phyloP scores from a whole-genome alignment of 2,329 filamentous ascomycete species.

The Coniochaeta hoffmannii region DNA sequence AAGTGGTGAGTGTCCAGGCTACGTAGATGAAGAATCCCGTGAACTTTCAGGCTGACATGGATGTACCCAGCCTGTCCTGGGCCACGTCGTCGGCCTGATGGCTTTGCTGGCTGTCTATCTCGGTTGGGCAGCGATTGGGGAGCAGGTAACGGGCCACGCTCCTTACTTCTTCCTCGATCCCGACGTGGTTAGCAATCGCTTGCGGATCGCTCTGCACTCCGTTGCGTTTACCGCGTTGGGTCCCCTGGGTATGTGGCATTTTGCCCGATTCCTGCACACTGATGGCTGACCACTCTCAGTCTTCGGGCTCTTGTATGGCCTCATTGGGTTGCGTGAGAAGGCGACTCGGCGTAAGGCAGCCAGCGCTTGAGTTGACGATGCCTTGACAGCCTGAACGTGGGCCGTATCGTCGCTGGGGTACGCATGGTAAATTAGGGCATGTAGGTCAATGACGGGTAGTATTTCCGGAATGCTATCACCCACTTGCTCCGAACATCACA shows the following conservation, averaged over 20 bases:
- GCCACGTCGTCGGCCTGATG: slow-evolving; percentile 34
- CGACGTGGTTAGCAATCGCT: slow-evolving; percentile 30
- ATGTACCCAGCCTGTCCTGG: slow-evolving; percentile 31
- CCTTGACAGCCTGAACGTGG: too few species aligned
- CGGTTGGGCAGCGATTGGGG: slow-evolving; percentile 40
- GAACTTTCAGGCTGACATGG: slow-evolving; percentile 9
- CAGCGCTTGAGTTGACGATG: slow-evolving; percentile 2
- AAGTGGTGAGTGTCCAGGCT: slow-evolving; percentile 30
- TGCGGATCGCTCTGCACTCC: slow-evolving; percentile 35
- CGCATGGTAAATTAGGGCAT: too few species aligned
- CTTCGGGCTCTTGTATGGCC: slow-evolving; percentile 41
- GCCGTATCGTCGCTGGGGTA: too few species aligned
- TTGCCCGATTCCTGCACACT: neutral
- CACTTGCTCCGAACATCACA: too few species aligned
- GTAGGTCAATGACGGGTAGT: too few species aligned
- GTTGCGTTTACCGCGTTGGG: slow-evolving; percentile 36
- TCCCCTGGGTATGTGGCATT: slow-evolving; percentile 32
- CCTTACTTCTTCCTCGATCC: slow-evolving; percentile 46
- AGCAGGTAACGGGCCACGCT: slow-evolving; percentile 34
- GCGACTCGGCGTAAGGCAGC: slow-evolving; percentile 15
- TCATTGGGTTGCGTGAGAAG: slow-evolving; percentile 40
- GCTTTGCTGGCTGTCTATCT: slow-evolving; percentile 36
- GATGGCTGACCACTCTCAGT: slow-evolving; percentile 20
- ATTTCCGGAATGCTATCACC: too few species aligned
- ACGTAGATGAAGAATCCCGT: neutral